Base-by-base conservation (phyloP, 345 rosid genomes). In the Viola odorata region DNA sequence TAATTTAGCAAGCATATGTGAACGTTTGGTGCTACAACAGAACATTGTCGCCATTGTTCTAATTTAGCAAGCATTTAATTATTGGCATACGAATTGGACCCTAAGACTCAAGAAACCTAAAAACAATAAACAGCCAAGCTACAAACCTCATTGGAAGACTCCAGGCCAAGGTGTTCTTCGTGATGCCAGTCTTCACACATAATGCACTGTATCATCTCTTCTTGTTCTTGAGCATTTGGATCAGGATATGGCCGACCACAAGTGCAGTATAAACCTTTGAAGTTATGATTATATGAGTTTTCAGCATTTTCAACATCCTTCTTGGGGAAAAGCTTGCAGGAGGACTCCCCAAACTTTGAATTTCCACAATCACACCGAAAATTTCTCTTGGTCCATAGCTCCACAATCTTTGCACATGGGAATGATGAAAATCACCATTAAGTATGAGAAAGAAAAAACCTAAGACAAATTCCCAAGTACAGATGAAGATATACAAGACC, bases 121-220 rank as follows among this genome's bases (percentile, higher is more conserved):
- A 2, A 23, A 23, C 32, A 23, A 23, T 1, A 23, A 23, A 23
- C 32, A 66, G 36, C 12, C 58, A 59, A 58, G 63, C 38, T 49
- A 76, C 81, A 41, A 61, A 85, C 95, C 89, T 78, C 74, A 60
- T 76, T 78, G 13, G 91, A 72, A 55, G 89, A 53, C 53, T 69
- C 82, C 3, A 85, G 81, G 68, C 88, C 83, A 50, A 94, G 71
- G 79, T 94, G 97, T 76, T 85, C 91, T 75, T 86, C 99, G n/a
- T 94, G 97, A 76, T 88, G 86, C 99, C 97, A 90, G 74, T 94
- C 99, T 79, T 94, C 99, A 50, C 99, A 94, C 65, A 85, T 73
- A 60, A 95, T 84, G 77, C 99, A 90, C 67, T 94, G 99, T 67
- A 90, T 90, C 99, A 94, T 94, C 81, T 94, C 96, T 50, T 70